Evolutionary conservation across 2,329 filamentous ascomycete species (phyloP).

Genomic region (Tolypocladium guangdongense): DNA sequence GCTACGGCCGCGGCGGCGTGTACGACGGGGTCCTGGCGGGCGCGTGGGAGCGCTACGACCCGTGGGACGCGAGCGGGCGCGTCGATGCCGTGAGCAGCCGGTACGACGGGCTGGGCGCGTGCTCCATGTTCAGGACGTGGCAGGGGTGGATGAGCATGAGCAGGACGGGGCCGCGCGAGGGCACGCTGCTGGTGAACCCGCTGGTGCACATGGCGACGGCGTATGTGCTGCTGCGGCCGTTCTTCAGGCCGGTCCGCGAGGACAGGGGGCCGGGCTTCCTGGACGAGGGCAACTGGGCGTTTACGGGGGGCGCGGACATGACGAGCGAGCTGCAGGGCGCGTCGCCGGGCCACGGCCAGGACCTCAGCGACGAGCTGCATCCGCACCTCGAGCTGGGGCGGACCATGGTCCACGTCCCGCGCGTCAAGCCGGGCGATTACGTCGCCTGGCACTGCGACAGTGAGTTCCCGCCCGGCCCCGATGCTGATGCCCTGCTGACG

Average conservation of each 20-base stretch:
- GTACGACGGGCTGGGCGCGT: conserved; percentile 72
- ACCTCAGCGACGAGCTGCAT: conserved; percentile 56
- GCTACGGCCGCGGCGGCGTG: conserved; percentile 55
- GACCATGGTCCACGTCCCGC: conserved; percentile 61
- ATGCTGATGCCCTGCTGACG: neutral
- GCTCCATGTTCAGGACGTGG: conserved; percentile 76
- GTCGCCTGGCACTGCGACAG: conserved; percentile 78
- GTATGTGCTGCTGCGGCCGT: conserved; percentile 74
- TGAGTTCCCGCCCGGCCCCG: conserved; percentile 11
- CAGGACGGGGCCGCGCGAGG: conserved; percentile 59
- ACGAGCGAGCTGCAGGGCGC: conserved; percentile 61
- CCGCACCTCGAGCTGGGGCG: conserved; percentile 58
- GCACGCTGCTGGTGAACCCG: conserved; percentile 74
- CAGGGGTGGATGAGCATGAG: conserved; percentile 86
- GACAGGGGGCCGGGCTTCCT: conserved; percentile 25
- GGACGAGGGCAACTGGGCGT: conserved; percentile 46
- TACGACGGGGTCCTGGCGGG: conserved; percentile 67
- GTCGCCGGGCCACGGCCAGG: conserved; percentile 56
- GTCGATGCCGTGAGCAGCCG: conserved; percentile 60
- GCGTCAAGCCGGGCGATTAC: conserved; percentile 62
- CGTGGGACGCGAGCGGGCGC: conserved; percentile 66
- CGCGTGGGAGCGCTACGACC: conserved; percentile 69
- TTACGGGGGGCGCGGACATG: conserved; percentile 35
- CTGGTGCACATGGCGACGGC: conserved; percentile 63
- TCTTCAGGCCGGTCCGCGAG: conserved; percentile 51